Evolutionary conservation across 2,329 filamentous ascomycete species (phyloP), one percentile per base, ranked within the genome.

Genomic region (Diaporthe sp.): DNA sequence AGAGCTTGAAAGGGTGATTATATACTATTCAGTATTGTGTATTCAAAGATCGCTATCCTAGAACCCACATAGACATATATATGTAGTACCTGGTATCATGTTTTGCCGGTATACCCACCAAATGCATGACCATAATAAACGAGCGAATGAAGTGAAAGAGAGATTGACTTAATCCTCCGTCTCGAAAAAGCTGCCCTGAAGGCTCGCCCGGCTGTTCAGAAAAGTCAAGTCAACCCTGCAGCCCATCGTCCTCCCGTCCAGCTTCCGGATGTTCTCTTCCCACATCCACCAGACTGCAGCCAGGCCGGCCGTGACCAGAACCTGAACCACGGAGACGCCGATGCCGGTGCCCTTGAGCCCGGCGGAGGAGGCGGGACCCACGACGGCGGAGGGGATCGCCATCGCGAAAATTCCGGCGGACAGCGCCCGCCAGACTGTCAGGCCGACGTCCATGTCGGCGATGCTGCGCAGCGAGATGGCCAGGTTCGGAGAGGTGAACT

Each of bases 401-500:
- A 88, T 84, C 22, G 87, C 83, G 67, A 89, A 86, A 3, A 84
- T 80, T 8, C 88, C 88, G 0, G 84, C 83, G 6, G 84, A 79
- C 22, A 89, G 62, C 17, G 81, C 83, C 31, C 86, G 84, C 81
- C 87, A 84, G 51, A 85, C 82, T 2, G 81, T 76, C 3, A 88
- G 82, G 42, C 83, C 86, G 4, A 83, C 85, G 37, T 84, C 81
- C 88, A 90, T 90, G 77, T 90, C 88, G 19, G 84, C 84, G 22
- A 85, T 86, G 78, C 84, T 87, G 42, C 88, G 85, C 71, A 88
- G 83, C 34, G 85, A 84, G 17, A 86, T 81, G n/a, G 82, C 82
- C 34, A 89, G 82, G 79, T 85, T 89, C 8, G 86, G 83, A 4
- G 84, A 86, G 0, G 87, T 89, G 77, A 88, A 90, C 61, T 86